These are phyloP conservation scores for Pterulicium gracile DNA, from an alignment of 1,284 basidiomycete species.

Conservation along the genomic window DNA sequence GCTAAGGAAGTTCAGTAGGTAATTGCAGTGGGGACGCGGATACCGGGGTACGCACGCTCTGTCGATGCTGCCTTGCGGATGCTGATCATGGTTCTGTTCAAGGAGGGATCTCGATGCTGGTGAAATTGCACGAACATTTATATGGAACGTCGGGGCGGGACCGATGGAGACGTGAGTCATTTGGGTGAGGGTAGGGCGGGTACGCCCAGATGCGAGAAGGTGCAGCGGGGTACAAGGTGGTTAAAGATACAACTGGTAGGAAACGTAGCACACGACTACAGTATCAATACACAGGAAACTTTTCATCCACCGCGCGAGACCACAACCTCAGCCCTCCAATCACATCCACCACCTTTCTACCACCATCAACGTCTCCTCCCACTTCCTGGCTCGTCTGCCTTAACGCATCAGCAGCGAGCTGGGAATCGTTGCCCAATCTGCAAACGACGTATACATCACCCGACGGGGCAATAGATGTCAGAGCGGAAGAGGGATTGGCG, in stretches of 20 bases:
- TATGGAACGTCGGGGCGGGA: no score
- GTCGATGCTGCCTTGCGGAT: no score
- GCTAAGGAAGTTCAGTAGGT: no score
- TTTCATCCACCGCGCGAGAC: background rate
- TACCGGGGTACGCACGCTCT: no score
- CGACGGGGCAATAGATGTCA: slow-evolving; percentile 18
- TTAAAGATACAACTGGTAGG: no score
- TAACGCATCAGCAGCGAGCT: slow-evolving; percentile 63
- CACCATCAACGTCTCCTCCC: background rate
- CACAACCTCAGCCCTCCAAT: slow-evolving; percentile 1
- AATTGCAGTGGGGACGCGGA: no score
- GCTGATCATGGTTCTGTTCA: no score
- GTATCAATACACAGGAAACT: slow-evolving; percentile 1
- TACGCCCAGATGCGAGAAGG: no score
- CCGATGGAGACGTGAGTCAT: no score
- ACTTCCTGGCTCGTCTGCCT: background rate
- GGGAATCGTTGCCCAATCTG: slow-evolving; percentile 88
- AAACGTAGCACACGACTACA: background rate
- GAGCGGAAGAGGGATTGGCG: slow-evolving; percentile 37
- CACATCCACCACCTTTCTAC: background rate
- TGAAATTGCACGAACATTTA: no score
- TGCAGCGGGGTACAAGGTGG: no score
- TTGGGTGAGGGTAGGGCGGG: no score
- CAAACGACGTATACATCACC: slow-evolving; percentile 58
- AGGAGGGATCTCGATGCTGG: background rate